Conservation (phyloP, 2,329 filamentous ascomycete genomes). For the Neonectria sp. region DNA sequence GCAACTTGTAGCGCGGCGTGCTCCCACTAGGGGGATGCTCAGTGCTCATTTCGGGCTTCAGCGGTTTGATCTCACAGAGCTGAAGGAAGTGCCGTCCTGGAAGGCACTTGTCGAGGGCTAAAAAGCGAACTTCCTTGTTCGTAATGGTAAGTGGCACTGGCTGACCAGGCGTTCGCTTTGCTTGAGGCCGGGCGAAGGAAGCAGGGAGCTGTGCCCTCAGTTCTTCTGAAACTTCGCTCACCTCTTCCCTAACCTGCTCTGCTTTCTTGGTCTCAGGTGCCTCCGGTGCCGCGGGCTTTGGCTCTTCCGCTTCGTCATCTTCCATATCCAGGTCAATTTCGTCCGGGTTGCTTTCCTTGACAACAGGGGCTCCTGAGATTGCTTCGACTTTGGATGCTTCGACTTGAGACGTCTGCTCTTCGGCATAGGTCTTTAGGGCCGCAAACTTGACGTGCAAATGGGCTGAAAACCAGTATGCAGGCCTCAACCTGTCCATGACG, state of each 20-base stretch:
- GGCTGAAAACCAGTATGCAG: constrained; percentile 92
- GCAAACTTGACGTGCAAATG: constrained; percentile 93
- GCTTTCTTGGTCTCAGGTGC: constrained; percentile 15
- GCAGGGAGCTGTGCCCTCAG: constrained; percentile 83
- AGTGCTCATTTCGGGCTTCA: constrained; percentile 52
- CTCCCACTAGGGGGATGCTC: constrained; percentile 38
- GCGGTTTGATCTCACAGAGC: constrained; percentile 74
- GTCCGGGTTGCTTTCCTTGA: constrained; percentile 68
- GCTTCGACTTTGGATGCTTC: constrained; percentile 30
- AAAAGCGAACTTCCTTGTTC: constrained; percentile 86
- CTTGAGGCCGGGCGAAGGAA: constrained; percentile 72
- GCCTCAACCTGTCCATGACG: constrained; percentile 85
- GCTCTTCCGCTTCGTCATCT: constrained; percentile 59
- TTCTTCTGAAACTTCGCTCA: constrained; percentile 68
- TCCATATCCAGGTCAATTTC: constrained; percentile 81
- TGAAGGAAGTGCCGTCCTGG: constrained; percentile 87
- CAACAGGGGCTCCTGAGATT: constrained; percentile 12
- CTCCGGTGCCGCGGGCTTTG: constrained; percentile 1
- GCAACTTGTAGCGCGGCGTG: constrained; percentile 69
- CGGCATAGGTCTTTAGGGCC: constrained; percentile 73
- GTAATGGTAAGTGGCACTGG: constrained; percentile 80
- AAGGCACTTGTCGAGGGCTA: constrained; percentile 93
- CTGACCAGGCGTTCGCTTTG: constrained; percentile 65
- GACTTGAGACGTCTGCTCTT: constrained; percentile 53
- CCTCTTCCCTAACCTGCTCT: constrained; percentile 31